Conservation (phyloP, 2,329 filamentous ascomycete species). For the Botrytis hyacinthi region DNA sequence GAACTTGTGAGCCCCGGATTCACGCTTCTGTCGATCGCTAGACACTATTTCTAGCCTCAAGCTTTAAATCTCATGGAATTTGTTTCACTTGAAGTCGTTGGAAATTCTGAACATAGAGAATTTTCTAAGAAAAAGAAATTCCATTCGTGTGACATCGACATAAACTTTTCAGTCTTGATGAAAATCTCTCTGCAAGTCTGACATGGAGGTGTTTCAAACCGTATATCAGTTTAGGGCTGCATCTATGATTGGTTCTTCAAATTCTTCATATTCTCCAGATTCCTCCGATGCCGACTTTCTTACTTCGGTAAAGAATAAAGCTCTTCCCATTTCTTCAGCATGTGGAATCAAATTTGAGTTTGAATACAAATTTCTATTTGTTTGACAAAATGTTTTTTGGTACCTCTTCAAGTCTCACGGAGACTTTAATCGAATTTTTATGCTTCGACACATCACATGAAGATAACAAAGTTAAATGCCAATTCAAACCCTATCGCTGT, state of each 20-base stretch:
- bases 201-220: neutral
- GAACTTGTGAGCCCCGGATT: neutral
- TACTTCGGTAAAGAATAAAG: neutral
- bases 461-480: neutral
- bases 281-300: neutral
- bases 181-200: neutral
- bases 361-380: neutral
- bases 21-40: neutral
- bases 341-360: neutral
- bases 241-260: neutral
- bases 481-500: neutral
- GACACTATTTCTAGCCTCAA: neutral
- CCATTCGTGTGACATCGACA: neutral
- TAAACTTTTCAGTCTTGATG: neutral
- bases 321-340: constrained; percentile 1
- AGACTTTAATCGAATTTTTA: neutral
- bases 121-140: neutral
- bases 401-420: neutral
- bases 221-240: neutral
- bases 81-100: no score
- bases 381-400: neutral
- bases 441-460: neutral
- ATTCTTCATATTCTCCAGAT: neutral
- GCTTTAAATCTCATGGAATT: no score
- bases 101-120: neutral